Evolutionary conservation across 345 rosid genomes (phyloP), one percentile per base, ranked within the genome.

Genomic region (Geranium rotundifolium): DNA sequence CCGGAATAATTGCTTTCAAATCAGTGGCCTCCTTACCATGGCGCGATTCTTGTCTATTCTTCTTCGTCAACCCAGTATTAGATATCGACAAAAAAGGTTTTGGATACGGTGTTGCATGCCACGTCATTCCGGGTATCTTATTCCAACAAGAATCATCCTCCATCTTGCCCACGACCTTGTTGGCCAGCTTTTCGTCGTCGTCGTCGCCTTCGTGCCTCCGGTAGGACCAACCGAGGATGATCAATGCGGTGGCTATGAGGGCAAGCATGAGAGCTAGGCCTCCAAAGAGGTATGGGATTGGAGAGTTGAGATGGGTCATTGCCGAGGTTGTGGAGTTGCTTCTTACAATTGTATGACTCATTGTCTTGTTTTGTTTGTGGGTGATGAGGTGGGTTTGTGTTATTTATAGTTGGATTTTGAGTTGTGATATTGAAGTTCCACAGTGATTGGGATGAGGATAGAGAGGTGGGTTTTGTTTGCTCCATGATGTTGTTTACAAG

Each of bases 221-320:
- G 58, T 65, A 73, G 6, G 85, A 81, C 58, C 81, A 86, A 34
- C 79, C 84, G 34, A 86, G 79, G 54, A 77, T 66, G 1, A 80
- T 1, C 63, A 83, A 55, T 23, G 86, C 76, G 23, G 79, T 12
- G 0, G 73, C 70, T 14, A 87, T 69, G 29, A 85, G 74, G 54
- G 69, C 78, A 30, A 87, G 19, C 89, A 81, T 73, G 56, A 80
- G 17, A 12, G 72, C 85, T 63, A 86, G 52, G 14, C 81, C 81
- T 4, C 77, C 80, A 58, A 85, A 69, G 34, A 84, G 77, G 34
- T 75, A 83, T 17, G 86, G 80, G 37, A 83, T 5, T 3, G 86
- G 79, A 66, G 90, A 73, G 62, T 76, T 67, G 67, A 75, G 69
- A 20, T 68, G 67, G 65, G 63, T 31, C 67, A 58, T 69, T 68